Evolutionary conservation across 768 basidiomycete genomes (phyloP).

Genomic region (Trametes gibbosa): DNA sequence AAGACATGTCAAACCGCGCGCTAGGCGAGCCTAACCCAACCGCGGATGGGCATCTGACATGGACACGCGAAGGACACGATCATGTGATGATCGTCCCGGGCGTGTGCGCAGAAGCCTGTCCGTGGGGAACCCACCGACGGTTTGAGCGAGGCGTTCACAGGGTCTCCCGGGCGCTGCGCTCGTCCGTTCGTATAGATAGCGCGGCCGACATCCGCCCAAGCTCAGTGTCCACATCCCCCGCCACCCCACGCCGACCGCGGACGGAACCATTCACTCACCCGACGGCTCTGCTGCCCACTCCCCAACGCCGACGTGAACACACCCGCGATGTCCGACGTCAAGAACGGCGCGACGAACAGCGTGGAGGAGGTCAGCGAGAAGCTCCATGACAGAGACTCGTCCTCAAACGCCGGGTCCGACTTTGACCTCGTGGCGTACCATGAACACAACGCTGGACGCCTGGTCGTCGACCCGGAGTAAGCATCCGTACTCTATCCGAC

Average conservation of each 20-base stretch:
- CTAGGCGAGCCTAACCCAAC: neutral
- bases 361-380: constrained; percentile 7
- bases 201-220: neutral
- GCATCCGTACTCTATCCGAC: constrained; percentile 11
- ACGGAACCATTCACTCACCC: neutral
- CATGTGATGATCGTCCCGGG: constrained; percentile 3
- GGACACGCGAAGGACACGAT: neutral
- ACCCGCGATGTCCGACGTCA: constrained; percentile 3
- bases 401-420: constrained; percentile 2
- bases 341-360: constrained; percentile 5
- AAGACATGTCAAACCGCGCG: too few species aligned
- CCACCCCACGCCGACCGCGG: neutral
- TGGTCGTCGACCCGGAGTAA: constrained; percentile 61
- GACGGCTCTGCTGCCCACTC: too few species aligned
- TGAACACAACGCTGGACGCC: constrained; percentile 53
- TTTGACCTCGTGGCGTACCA: constrained; percentile 44
- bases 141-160: neutral
- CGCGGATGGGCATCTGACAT: constrained; percentile 3
- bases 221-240: neutral
- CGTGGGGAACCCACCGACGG: constrained; percentile 1
- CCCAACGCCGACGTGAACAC: neutral
- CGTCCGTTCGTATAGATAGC: constrained; percentile 2
- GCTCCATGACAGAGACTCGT: neutral
- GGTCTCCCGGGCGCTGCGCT: neutral
- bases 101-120: neutral